Evolutionary conservation across 352 stramenopile genomes (phyloP).

Genomic region (Phytophthora brassicae): DNA sequence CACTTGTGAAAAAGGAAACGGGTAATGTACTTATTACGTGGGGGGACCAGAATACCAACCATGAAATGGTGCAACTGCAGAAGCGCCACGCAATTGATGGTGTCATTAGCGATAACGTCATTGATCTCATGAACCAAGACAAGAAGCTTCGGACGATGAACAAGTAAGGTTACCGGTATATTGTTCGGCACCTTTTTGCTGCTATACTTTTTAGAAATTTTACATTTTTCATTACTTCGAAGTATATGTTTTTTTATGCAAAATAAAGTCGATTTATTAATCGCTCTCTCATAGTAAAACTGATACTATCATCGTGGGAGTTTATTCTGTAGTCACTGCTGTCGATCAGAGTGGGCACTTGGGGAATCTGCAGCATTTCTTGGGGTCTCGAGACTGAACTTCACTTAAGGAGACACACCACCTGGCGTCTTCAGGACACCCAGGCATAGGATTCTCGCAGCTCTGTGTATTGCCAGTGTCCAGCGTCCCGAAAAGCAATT

Average conservation of each 20-base stretch:
- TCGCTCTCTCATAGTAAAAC: too few species aligned
- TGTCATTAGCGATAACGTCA: slow-evolving; percentile 84
- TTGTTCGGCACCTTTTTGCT: too few species aligned
- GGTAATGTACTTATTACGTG: slow-evolving; percentile 60
- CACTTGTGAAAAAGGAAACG: slow-evolving; percentile 50
- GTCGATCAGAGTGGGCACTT: slow-evolving; percentile 13
- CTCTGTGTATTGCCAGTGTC: slow-evolving; percentile 2
- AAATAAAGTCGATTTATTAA: too few species aligned
- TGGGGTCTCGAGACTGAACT: slow-evolving; percentile 28
- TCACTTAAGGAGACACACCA: slow-evolving; percentile 23
- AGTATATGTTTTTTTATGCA: too few species aligned
- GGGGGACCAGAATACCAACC: slow-evolving; percentile 81
- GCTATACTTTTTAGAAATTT: too few species aligned
- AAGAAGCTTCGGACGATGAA: slow-evolving; percentile 34
- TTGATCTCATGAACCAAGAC: slow-evolving; percentile 66
- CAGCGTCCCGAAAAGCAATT: slow-evolving; percentile 7
- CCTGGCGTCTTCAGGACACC: slow-evolving; percentile 44
- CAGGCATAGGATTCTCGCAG: neutral
- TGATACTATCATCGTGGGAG: too few species aligned
- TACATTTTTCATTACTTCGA: too few species aligned
- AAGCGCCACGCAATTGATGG: slow-evolving; percentile 70
- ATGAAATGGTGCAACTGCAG: slow-evolving; percentile 68
- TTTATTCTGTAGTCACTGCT: neutral
- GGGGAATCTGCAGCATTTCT: slow-evolving; percentile 38
- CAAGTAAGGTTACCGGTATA: too few species aligned